Evolutionary conservation across 1,284 basidiomycete genomes (phyloP).

Genomic region (Marasmius sp.): DNA sequence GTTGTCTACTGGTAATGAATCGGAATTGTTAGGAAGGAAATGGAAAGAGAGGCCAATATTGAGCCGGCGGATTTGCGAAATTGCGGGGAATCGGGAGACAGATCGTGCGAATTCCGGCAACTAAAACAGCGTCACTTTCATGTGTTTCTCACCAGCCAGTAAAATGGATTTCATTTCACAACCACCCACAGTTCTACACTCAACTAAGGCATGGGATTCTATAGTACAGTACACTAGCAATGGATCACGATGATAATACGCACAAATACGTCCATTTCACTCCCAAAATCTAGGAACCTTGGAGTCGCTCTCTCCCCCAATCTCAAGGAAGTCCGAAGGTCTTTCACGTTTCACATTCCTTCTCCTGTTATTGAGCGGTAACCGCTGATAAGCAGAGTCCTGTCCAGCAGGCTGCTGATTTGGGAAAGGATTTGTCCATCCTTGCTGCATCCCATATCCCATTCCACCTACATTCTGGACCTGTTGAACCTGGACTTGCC

Average conservation of each 20-base stretch:
- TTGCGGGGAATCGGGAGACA: background rate
- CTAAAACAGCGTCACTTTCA: background rate
- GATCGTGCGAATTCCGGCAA: background rate
- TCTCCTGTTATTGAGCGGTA: constrained; percentile 76
- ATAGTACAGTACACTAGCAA: background rate
- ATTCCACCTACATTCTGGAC: constrained; percentile 25
- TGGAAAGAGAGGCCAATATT: background rate
- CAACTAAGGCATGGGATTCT: background rate
- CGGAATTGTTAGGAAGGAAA: background rate
- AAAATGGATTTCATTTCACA: too few species aligned
- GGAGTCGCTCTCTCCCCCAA: constrained; percentile 57
- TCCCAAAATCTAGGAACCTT: constrained; percentile 79
- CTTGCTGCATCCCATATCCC: constrained; percentile 41
- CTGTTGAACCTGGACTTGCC: constrained; percentile 29
- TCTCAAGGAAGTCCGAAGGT: constrained; percentile 79
- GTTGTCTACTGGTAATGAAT: background rate
- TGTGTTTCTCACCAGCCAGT: background rate
- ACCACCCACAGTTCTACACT: background rate
- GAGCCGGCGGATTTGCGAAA: too few species aligned
- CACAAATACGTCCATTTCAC: constrained; percentile 28
- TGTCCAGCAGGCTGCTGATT: constrained; percentile 63
- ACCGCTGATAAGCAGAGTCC: constrained; percentile 81
- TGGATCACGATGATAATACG: too few species aligned
- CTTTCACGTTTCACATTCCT: constrained; percentile 75
- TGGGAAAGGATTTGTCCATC: constrained; percentile 52